A percentile compares a stretch with the other conserved stretches of the same genome.
phyloP scores from a whole-genome alignment of 257 asterid species.

The Datura wrightii region DNA sequence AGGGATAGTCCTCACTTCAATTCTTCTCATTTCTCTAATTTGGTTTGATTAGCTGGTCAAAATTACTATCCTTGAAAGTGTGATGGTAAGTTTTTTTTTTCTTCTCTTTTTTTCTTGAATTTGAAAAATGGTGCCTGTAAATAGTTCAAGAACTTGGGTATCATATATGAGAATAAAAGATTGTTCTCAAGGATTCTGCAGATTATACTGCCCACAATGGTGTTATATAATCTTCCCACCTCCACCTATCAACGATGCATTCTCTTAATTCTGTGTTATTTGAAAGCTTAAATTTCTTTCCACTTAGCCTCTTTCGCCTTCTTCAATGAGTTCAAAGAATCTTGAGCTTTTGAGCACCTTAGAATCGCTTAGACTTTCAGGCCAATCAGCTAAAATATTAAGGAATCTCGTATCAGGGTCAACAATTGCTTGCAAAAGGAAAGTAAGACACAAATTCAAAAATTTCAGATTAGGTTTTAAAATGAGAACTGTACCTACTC shows the following conservation, averaged over 20 bases:
- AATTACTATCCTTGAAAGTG: conserved; percentile 7
- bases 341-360: conserved; percentile 25
- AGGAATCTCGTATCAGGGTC: conserved; percentile 39
- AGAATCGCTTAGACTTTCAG: conserved; percentile 32
- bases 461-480: too few species aligned
- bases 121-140: conserved; percentile 37
- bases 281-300: conserved; percentile 8
- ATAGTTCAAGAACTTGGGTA: conserved; percentile 48
- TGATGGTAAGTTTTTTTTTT: conserved; percentile 12
- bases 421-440: conserved; percentile 31
- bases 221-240: conserved; percentile 55
- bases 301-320: neutral
- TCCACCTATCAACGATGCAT: conserved; percentile 45
- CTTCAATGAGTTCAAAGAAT: conserved; percentile 27
- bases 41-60: conserved; percentile 15
- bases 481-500: too few species aligned
- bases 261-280: conserved; percentile 23
- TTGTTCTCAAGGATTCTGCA: conserved; percentile 61
- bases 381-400: conserved; percentile 32
- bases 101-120: neutral
- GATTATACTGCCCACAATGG: conserved; percentile 62
- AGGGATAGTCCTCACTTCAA: neutral
- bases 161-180: conserved; percentile 52
- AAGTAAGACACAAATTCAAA: too few species aligned
- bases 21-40: neutral